Conservation (phyloP, 768 basidiomycete genomes). For the Kwoniella sp. region DNA sequence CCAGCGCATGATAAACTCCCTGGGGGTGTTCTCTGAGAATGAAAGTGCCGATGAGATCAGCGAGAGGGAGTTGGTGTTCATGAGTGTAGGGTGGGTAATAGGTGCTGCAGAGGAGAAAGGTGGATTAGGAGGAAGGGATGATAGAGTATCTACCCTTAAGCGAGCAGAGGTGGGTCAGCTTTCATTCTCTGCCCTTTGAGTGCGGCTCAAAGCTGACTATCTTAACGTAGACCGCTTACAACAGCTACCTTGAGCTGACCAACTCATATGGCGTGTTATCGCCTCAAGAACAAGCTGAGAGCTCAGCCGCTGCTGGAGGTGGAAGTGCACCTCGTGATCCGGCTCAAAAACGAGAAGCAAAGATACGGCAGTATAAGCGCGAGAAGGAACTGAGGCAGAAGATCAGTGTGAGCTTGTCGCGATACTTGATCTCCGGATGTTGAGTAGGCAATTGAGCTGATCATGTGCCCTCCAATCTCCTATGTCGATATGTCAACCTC, state of each 20-base stretch:
- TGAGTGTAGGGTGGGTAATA: constrained; percentile 51
- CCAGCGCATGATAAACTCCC: constrained; percentile 44
- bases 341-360: constrained; percentile 73
- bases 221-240: constrained; percentile 43
- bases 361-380: constrained; percentile 84
- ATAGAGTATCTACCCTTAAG: constrained; percentile 39
- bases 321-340: constrained; percentile 60
- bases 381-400: constrained; percentile 76
- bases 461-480: no score
- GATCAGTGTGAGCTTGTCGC: constrained; percentile 67
- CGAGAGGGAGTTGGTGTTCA: constrained; percentile 52
- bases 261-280: constrained; percentile 45
- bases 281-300: constrained; percentile 42
- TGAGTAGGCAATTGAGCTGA: no score
- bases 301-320: constrained; percentile 26
- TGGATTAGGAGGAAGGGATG: constrained; percentile 41
- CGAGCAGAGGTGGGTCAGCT: constrained; percentile 46
- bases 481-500: neutral
- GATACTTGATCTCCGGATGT: no score
- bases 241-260: constrained; percentile 44
- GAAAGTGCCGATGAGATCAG: constrained; percentile 53
- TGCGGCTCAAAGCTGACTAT: neutral
- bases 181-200: no score
- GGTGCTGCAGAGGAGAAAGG: constrained; percentile 48
- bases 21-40: constrained; percentile 56